Percentiles rank a stretch among this genome's conserved stretches.
Evolutionary conservation across 169 alveolate genomes (phyloP).

Genomic region (Plasmodium blacklocki): DNA sequence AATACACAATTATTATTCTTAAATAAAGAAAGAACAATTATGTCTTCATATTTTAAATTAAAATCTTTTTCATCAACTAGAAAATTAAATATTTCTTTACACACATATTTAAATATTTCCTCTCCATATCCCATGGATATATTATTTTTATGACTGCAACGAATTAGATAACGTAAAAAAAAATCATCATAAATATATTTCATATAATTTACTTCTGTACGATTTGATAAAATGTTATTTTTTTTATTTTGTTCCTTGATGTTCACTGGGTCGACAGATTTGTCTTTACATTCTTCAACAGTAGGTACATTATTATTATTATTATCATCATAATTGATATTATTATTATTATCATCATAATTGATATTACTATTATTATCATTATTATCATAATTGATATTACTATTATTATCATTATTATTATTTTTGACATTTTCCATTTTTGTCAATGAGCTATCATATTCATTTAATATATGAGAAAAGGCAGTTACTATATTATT

Average conservation of each 20-base stretch:
- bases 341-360: background rate
- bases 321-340: background rate
- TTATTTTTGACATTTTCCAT: background rate
- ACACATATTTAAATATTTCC: slow-evolving; percentile 57
- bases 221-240: background rate
- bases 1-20: slow-evolving; percentile 22
- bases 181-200: slow-evolving; percentile 13
- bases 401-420: background rate
- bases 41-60: slow-evolving; percentile 38
- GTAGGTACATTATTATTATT: background rate
- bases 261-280: background rate
- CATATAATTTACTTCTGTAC: background rate
- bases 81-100: slow-evolving; percentile 29
- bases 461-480: background rate
- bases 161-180: background rate
- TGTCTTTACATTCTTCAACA: background rate
- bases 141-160: slow-evolving; percentile 39
- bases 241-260: background rate
- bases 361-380: background rate
- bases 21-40: slow-evolving; percentile 35
- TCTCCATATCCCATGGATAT: slow-evolving; percentile 73
- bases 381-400: background rate
- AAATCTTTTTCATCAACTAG: slow-evolving; percentile 20
- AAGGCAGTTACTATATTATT: background rate
- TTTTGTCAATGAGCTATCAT: background rate